Percentiles rank a stretch among this genome's conserved stretches.
Conservation (phyloP, 345 rosid genomes). For the Citrus hindsii region DNA sequence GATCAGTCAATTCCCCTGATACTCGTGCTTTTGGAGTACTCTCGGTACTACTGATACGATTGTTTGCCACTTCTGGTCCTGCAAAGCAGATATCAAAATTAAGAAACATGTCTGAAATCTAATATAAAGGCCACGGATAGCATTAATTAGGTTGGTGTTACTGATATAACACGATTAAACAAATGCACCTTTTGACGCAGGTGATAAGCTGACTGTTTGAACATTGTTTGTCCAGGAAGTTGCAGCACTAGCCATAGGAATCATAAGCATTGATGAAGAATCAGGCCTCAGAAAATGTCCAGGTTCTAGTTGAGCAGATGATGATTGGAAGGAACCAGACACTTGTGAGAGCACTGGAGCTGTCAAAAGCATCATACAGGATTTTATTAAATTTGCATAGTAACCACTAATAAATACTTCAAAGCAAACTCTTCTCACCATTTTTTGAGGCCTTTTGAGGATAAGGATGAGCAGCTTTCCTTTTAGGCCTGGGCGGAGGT, state of each 20-base stretch:
- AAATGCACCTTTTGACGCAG: slow-evolving; percentile 41
- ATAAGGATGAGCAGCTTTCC: slow-evolving; percentile 95
- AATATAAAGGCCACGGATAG: not conserved
- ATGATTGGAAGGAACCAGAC: slow-evolving; percentile 43
- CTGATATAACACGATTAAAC: not conserved
- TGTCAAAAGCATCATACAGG: slow-evolving; percentile 21
- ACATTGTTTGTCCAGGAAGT: slow-evolving; percentile 50
- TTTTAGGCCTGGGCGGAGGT: slow-evolving; percentile 91
- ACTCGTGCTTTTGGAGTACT: slow-evolving; percentile 48
- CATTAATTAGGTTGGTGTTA: not conserved
- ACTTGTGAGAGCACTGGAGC: slow-evolving; percentile 40
- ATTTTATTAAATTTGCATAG: not conserved
- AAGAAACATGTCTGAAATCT: not conserved
- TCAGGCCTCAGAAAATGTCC: slow-evolving; percentile 49
- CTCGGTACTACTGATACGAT: slow-evolving; percentile 65
- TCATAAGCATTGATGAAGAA: slow-evolving; percentile 51
- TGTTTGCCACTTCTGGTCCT: slow-evolving; percentile 42
- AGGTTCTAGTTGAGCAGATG: slow-evolving; percentile 44
- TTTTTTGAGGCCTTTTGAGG: slow-evolving; percentile 81
- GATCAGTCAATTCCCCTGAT: slow-evolving; percentile 41
- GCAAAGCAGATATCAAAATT: slow-evolving; percentile 17
- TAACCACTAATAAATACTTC: not conserved
- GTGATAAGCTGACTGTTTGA: slow-evolving; percentile 45
- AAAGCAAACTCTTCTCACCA: slow-evolving; percentile 32
- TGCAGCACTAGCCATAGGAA: slow-evolving; percentile 39